Evolutionary conservation across 495 filamentous ascomycete species (phyloP).

Genomic region (Trichoderma erinaceum): DNA sequence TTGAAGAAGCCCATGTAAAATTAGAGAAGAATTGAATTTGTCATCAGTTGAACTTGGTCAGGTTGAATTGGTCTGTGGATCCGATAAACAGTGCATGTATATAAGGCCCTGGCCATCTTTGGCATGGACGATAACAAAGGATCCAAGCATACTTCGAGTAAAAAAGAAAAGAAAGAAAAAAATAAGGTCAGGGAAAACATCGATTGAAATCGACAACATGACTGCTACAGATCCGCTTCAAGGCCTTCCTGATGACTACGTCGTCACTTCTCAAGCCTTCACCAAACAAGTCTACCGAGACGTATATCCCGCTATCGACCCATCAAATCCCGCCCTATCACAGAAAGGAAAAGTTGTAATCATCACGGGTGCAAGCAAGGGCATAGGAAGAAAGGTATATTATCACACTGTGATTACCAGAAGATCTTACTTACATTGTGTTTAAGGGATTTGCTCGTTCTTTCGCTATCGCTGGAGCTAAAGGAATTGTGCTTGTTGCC

Average conservation of each 20-base stretch:
- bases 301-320: background rate
- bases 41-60: too few species aligned
- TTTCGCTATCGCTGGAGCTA: background rate
- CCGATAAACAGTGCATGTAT: too few species aligned
- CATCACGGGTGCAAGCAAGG: background rate
- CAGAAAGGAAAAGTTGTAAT: background rate
- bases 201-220: background rate
- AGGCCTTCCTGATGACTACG: background rate
- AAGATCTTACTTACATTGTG: background rate
- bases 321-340: background rate
- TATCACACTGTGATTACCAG: background rate
- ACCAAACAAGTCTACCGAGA: background rate
- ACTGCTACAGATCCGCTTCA: background rate
- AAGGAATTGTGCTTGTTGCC: background rate
- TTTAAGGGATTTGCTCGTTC: background rate
- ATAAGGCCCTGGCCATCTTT: too few species aligned
- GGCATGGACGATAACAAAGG: too few species aligned
- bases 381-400: background rate
- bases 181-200: background rate
- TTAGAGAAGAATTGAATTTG: too few species aligned
- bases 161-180: too few species aligned
- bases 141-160: too few species aligned
- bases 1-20: too few species aligned
- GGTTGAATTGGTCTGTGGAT: too few species aligned
- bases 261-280: background rate